Base-by-base conservation (phyloP, 306 rosid genomes). In the Macrotyloma uniflorum region DNA sequence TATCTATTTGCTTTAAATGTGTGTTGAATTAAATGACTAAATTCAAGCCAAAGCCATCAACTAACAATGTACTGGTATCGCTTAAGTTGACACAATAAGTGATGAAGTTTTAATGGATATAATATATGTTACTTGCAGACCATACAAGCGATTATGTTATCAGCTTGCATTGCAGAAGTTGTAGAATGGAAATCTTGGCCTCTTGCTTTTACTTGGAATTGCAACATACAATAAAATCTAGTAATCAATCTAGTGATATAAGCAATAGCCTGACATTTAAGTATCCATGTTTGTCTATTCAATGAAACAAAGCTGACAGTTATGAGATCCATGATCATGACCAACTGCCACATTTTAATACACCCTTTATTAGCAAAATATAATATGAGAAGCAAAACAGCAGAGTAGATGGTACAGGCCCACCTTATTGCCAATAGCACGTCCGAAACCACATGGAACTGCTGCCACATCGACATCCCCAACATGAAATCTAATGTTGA, bases 391-490 rank as follows among this genome's bases (percentile, higher is more conserved):
- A 67, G 68, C 19, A 81, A 74, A 54, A 58, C 55, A 70, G 59
- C 71, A 72, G 47, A 71, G 75, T 57, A 75, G 69, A 49, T 23
- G 35, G 50, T 66, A 13, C 63, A 50, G 63, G 57, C 77, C 69
- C 81, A 92, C 99, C 97, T 95, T 95, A 80, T 95, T 95, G 80
- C 98, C 98, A 84, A 95, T 92, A 80, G 98, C 93, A 51, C 98
- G 98, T 51, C 98, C 98, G 63, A 95, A 91, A 59, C 98, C 98
- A 84, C 98, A 95, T 5, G 98, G 98, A 88, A 95, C 98, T 79
- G 98, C 98, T 72, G 98, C 98, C 46, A 89, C 98, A 24, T 95
- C 98, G 65, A 95, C 90, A 85, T 95, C 98, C 65, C 98, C 98
- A 54, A 95, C 98, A 78, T 92, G 86, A 77, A 84, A 84, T 72